Evolutionary conservation across 257 asterid genomes (phyloP).

Genomic region (Striga asiatica): DNA sequence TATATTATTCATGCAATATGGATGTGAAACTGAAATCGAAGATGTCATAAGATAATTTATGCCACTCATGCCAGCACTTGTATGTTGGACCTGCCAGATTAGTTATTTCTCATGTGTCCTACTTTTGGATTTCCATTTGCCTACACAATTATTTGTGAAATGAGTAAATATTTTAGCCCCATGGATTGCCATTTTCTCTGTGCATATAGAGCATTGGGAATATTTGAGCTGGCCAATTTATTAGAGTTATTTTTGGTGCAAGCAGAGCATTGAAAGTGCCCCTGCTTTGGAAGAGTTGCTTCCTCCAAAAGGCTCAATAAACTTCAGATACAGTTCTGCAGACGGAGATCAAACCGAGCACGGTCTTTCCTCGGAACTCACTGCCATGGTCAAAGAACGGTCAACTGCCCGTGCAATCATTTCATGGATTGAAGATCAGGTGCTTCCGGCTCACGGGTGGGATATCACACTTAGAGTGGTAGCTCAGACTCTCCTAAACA

Average conservation of each 20-base stretch:
- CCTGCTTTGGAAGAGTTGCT: conserved; percentile 94
- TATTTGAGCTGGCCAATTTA: not conserved
- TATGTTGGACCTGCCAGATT: not conserved
- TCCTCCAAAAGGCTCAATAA: conserved; percentile 74
- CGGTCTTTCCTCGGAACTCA: conserved; percentile 67
- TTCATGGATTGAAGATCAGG: conserved; percentile 70
- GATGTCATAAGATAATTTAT: no score
- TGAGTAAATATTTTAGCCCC: conserved; percentile 1
- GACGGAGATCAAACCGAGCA: conserved; percentile 62
- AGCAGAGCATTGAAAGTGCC: conserved; percentile 87
- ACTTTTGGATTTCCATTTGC: not conserved
- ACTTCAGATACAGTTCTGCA: conserved; percentile 58
- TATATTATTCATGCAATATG: no score
- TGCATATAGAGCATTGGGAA: not conserved
- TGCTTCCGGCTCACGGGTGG: conserved; percentile 66
- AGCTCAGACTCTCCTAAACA: conserved; percentile 78
- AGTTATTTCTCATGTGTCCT: not conserved
- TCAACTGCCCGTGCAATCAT: conserved; percentile 51
- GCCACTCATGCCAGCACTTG: no score
- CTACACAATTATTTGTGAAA: not conserved
- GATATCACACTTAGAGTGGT: conserved; percentile 70
- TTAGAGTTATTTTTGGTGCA: conserved; percentile 1
- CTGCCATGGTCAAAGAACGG: conserved; percentile 74
- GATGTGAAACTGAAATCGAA: no score
- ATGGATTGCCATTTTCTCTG: conserved; percentile 2